Conservation (phyloP, 73 alveolate genomes). For the Tetrahymena elliotti region DNA sequence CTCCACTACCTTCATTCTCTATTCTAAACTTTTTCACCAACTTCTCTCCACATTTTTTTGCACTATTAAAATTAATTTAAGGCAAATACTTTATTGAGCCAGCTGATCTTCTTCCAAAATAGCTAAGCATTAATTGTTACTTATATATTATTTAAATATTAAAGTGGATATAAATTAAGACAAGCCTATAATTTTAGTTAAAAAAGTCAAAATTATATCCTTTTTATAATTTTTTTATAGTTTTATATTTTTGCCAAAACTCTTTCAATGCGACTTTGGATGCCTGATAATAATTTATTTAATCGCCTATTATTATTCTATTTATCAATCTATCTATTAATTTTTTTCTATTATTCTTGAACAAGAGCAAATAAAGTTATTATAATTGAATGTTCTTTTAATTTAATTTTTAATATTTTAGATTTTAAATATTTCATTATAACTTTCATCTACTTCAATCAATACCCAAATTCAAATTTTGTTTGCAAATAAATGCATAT, state of each 20-base stretch:
- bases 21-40: background rate
- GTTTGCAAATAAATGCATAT: background rate
- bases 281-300: background rate
- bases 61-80: background rate
- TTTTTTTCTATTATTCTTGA: background rate
- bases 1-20: background rate
- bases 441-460: background rate
- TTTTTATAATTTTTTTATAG: background rate
- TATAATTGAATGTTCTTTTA: background rate
- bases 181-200: background rate
- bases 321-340: too few relatives aligned
- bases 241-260: background rate
- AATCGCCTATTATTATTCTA: too few relatives aligned
- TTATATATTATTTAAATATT: too few relatives aligned
- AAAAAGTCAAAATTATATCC: background rate
- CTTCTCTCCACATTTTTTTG: background rate
- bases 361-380: background rate
- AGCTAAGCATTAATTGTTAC: background rate
- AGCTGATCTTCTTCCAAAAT: background rate
- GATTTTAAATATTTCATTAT: background rate
- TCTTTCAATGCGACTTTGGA: background rate
- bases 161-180: background rate
- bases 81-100: background rate
- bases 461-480: background rate
- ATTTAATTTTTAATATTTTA: too few relatives aligned